Base-by-base conservation (phyloP, 2,329 filamentous ascomycete species). In the Fusarium coicis region DNA sequence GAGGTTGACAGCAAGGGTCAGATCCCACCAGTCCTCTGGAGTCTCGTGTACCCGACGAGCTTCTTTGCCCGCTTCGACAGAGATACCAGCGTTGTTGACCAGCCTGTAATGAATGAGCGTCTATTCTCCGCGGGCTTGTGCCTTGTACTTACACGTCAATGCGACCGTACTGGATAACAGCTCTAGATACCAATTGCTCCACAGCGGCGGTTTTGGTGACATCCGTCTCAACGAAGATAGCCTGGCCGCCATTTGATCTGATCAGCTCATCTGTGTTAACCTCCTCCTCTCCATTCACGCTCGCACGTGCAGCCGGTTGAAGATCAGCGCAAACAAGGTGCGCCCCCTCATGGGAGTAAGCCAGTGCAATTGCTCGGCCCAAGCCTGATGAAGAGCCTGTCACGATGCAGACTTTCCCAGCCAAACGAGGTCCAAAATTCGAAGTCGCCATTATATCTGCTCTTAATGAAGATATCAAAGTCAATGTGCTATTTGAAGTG, bases 331-430 rank as follows among this genome's bases (percentile, higher is more conserved):
- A 86, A 26, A 86, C 80, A 10, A 87, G 71, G 10, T 70, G 71
- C 1, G 84, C 83, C 8, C 85, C 85, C 60, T 86, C 81, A 6
- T 69, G 75, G 3, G 83, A 81, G 60, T 85, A 86, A 5, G 79
- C 80, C 4, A 85, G 68, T 1, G 84, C 78, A n/a, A 87, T 87
- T 2, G 84, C 82, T 8, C 85, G 80, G 2, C 86, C 85, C 0
- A 87, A 75, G 4, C 85, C 85, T 0, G 84, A 85, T 1, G 85
- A 86, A 4, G 83, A 78, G 16, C 85, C 85, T 0, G 85, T 87
- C 10, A 87, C 79, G 30, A 87, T 82, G 79, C 81, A 70, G 80
- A 86, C 65, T 28, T 76, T 77, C 28, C 42, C 63, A 14, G 61
- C 30, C 5, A 77, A 53, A 15, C 75, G 72, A 4, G 56, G 44